Conservation (phyloP, 805 yeast species). For the Spencermartinsiella europaea region DNA sequence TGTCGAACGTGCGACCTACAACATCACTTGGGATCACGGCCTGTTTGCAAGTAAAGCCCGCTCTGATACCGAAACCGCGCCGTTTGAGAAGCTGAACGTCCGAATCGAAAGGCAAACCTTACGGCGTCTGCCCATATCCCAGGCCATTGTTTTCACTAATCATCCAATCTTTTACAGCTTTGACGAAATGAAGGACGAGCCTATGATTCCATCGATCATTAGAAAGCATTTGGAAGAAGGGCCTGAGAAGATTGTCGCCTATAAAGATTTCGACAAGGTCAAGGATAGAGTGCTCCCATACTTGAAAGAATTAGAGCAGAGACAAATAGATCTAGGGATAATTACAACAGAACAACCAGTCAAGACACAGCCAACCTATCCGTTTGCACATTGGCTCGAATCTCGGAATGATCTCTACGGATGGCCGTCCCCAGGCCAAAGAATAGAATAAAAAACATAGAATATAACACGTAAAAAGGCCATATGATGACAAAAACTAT, state of each 20-base stretch:
- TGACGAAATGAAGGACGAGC: slow-evolving; percentile 77
- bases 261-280: slow-evolving; percentile 54
- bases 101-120: slow-evolving; percentile 71
- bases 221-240: slow-evolving; percentile 61
- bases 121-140: slow-evolving; percentile 57
- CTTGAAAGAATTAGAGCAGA: slow-evolving; percentile 49
- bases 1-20: slow-evolving; percentile 74
- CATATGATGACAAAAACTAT: too few relatives aligned
- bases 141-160: slow-evolving; percentile 67
- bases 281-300: slow-evolving; percentile 57
- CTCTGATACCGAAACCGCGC: slow-evolving; percentile 37
- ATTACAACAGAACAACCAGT: slow-evolving; percentile 30
- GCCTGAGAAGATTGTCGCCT: slow-evolving; percentile 59
- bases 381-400: slow-evolving; percentile 53
- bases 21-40: slow-evolving; percentile 68
- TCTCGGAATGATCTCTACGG: slow-evolving; percentile 27
- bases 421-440: neutral
- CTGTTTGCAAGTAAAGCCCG: slow-evolving; percentile 35
- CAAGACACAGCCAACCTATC: slow-evolving; percentile 28
- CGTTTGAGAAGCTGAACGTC: slow-evolving; percentile 53
- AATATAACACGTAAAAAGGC: too few relatives aligned
- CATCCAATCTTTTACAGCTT: slow-evolving; percentile 70
- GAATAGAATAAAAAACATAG: too few relatives aligned
- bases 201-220: slow-evolving; percentile 59
- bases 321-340: slow-evolving; percentile 54